Evolutionary conservation across 148 eudicot genomes (phyloP), one percentile per base, ranked within the genome.

Genomic region (Rhododendron williamsianum): DNA sequence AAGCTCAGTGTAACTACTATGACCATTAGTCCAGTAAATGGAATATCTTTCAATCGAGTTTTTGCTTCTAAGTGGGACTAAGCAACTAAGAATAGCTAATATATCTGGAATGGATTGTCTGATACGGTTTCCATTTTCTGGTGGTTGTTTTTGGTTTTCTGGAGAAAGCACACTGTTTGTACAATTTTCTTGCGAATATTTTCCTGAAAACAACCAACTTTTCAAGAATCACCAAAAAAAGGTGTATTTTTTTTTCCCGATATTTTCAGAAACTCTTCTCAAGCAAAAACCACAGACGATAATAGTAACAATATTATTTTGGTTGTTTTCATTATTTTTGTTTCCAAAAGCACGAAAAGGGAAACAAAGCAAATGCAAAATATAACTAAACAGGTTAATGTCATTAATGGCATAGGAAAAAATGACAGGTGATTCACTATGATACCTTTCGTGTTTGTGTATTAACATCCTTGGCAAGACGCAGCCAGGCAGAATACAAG

Each of bases 401-500:
- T 65, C 71, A 69, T 69, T 27, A 71, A 71, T 71, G 76, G 38
- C 19, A 0, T 30, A 9, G 33, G 35, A 67, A 67, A 67, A 10
- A 67, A 67, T 9, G 73, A 67, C 33, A 25, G 13, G 33, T 71
- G 76, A 33, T 30, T 71, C 76, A 71, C 5, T 33, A 12, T 12
- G 88, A 58, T 89, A 80, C 91, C 91, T 89, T 87, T 54, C 91
- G 46, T 76, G 88, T 87, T 80, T 63, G 84, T 85, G 89, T 85
- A 21, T 85, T 83, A 0, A 89, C 88, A 81, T 87, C 89, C 12
- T 81, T 51, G 52, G 88, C 23, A 81, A 89, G 89, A 81, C 91
- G 88, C 19, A 89, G 89, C 88, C 91, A 87, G 51, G 91, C 91
- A 38, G 89, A 89, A 86, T 87, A 89, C 25, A 87, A 85, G 45